phyloP scores from a whole-genome alignment of 1,284 basidiomycete genomes.

The Leccinum pachyderme region DNA sequence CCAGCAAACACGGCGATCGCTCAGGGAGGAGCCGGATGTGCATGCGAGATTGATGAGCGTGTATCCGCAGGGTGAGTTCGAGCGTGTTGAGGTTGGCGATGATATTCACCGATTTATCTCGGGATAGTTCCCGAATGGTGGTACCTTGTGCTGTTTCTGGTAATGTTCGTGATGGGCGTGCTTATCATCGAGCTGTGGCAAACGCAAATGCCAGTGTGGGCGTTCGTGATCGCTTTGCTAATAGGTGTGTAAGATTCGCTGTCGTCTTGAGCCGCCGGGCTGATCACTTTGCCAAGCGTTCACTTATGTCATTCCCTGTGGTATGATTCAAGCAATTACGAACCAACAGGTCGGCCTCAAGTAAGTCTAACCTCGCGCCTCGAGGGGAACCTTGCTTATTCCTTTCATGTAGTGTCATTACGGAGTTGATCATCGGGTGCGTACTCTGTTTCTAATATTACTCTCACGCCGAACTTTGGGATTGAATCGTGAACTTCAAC shows the following conservation, averaged over 20 bases:
- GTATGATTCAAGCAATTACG: slow-evolving; percentile 44
- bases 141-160: slow-evolving; percentile 31
- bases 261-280: neutral
- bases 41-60: slow-evolving; percentile 70
- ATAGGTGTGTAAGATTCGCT: slow-evolving; percentile 27
- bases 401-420: slow-evolving; percentile 34
- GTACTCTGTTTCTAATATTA: neutral
- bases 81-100: neutral
- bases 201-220: slow-evolving; percentile 58
- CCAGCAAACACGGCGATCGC: slow-evolving; percentile 47
- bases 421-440: slow-evolving; percentile 49
- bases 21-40: slow-evolving; percentile 71
- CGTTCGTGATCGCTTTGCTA: slow-evolving; percentile 41
- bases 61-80: slow-evolving; percentile 64
- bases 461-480: neutral
- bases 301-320: slow-evolving; percentile 45
- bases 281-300: slow-evolving; percentile 31
- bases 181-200: slow-evolving; percentile 57
- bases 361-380: slow-evolving; percentile 16
- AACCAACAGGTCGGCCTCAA: slow-evolving; percentile 44
- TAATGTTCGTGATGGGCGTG: slow-evolving; percentile 56
- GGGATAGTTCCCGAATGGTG: slow-evolving; percentile 33
- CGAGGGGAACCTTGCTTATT: neutral
- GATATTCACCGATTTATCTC: slow-evolving; percentile 27
- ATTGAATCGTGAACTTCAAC: neutral